A percentile compares a stretch with the other conserved stretches of the same genome.
Evolutionary conservation across 768 basidiomycete species (phyloP).

Genomic region (Coprinopsis sp.): DNA sequence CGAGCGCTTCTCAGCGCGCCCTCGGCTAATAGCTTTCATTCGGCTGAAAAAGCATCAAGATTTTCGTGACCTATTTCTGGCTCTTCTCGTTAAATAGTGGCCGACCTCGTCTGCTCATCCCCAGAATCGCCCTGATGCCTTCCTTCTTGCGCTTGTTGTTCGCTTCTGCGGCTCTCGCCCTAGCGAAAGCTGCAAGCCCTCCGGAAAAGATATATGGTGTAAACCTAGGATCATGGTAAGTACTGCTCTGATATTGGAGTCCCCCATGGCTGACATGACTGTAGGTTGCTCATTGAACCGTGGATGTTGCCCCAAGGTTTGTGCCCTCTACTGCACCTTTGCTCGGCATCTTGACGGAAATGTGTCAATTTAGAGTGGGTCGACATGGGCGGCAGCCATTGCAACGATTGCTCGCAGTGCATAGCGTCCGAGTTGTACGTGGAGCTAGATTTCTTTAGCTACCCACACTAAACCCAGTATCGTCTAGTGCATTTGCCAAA

Average conservation of each 20-base stretch:
- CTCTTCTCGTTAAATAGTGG: not conserved
- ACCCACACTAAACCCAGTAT: not conserved
- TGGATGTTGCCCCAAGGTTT: constrained; percentile 77
- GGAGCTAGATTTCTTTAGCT: not conserved
- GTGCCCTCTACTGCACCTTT: not conserved
- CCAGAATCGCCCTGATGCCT: not conserved
- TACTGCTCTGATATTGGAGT: not conserved
- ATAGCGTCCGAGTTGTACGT: constrained; percentile 65
- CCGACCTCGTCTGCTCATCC: not conserved
- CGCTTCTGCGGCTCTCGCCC: constrained; percentile 10
- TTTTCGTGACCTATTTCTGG: too few species aligned
- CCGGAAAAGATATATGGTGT: constrained; percentile 62
- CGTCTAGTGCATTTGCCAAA: constrained; percentile 51
- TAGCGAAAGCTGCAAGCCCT: constrained; percentile 19
- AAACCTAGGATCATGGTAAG: constrained; percentile 63
- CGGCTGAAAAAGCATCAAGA: too few species aligned
- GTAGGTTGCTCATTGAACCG: constrained; percentile 70
- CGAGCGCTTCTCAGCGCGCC: too few species aligned
- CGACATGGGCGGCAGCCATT: constrained; percentile 66
- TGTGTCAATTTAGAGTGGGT: constrained; percentile 50
- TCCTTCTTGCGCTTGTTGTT: constrained; percentile 17
- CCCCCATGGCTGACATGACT: constrained; percentile 9
- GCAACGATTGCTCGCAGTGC: constrained; percentile 56
- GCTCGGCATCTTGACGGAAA: not conserved
- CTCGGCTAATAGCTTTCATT: too few species aligned